Base-by-base conservation (phyloP, 139 green algal genomes). In the Tetratostichococcus sp. region DNA sequence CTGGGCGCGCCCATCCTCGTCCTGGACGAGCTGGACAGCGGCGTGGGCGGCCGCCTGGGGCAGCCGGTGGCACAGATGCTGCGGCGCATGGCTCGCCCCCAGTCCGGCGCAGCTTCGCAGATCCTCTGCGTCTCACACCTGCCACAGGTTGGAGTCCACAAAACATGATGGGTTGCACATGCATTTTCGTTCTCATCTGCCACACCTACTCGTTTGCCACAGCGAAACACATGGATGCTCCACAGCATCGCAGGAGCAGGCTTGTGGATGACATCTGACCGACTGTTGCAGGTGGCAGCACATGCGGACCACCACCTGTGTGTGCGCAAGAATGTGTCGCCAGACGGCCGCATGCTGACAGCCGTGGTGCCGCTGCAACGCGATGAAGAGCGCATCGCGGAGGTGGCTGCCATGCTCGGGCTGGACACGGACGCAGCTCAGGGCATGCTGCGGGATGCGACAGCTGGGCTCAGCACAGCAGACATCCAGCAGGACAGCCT, bases 101-200 rank as follows among this genome's bases (percentile, higher is more conserved):
- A n/a, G 22, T 43, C 23, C 19, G 42, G 34, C 26, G 30, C 28
- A 66, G n/a, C 58, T 39, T 59, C 68, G n/a, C 91, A 96, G 82
- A 79, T 96, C n/a, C 80, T 96, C 5, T 91, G 86, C 75, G 86
- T 96, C 17, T 92, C 87, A 0, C 91, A 96, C 70, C 77, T 94
- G 28, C 90, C 91, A 6, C 91, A 96, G 86, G 90, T 86, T 35
- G 50, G 72, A 32, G 32, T 2, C 39, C n/a, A n/a, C n/a, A 26
- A 31, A 33, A 42, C 31, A 22, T 42, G 22, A 6, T 22, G 19
- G 19, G 30, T 33, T 59, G 35, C 28, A 39, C 42, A n/a, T 76
- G 43, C 39, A 35, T 67, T 5, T n/a, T 67, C 67, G 26, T 23
- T 1, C 35, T n/a, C 28, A 19, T 30, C 35, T 42, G 26, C 35